Base-by-base conservation (phyloP, 805 yeast species). In the Pichia cephalocereana region DNA sequence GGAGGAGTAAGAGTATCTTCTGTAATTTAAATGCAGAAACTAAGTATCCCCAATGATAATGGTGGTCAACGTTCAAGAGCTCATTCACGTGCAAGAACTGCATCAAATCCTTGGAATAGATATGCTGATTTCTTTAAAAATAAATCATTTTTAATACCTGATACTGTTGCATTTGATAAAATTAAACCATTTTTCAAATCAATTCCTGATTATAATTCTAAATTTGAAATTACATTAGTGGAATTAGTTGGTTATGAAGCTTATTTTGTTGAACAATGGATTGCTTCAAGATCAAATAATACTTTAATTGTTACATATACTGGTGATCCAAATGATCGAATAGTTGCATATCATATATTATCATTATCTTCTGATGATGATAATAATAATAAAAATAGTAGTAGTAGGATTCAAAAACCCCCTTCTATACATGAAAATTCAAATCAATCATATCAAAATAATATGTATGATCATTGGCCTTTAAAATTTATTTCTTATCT, bases 241-340 rank as follows among this genome's bases (percentile, higher is more conserved):
- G 51, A 48, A 8, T 36, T 48, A 39, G 46, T 40, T 1, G 98
- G 99, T 2, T 88, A 84, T 61, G 98, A 93, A 64, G 76, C 86
- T 15, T 93, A 93, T 62, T 71, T 93, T 38, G 96, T 91, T 11
- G 98, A 93, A 63, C 97, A 91, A 64, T 93, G 99, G 99, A 83
- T 86, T 3, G 74, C 83, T 34, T 82, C 81, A 50, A 70, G 98
- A 41, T 71, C 76, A 40, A 68, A 79, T 12, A 80, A 86, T 27
- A 73, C 83, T 1, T 72, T 85, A 6, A 82, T 91, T 17, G 79
- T 93, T 1, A 79, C 91, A 0, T 93, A 77, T 63, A 91, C 98
- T 0, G 99, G 99, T 3, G 86, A 88, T 59, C 60, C 77, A 6
- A 70, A 71, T n/a, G 86, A 88, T 55, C 66, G 67, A 30, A 75